Evolutionary conservation across 352 stramenopile genomes (phyloP), one percentile per base, ranked within the genome.

Genomic region (Globisporangium abappressorium): DNA sequence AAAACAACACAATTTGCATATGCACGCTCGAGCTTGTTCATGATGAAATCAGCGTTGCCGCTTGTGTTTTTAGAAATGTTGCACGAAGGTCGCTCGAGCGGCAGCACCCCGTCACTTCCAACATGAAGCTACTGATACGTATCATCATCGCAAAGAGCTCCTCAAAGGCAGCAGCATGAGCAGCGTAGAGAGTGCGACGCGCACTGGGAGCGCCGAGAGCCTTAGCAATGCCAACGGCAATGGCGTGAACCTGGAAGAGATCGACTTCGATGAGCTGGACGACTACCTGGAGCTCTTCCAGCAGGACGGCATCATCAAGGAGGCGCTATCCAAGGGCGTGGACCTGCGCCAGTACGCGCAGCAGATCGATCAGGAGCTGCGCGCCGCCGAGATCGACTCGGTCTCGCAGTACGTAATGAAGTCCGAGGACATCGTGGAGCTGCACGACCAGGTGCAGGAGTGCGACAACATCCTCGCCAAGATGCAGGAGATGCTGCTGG

Each of bases 401-500:
- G 85, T 97, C 8, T 80, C 84, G 47, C 88, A 96, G 70, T 97
- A 97, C 72, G 88, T 98, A 15, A 70, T 90, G 64, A 90, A 97
- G 67, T 84, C 90, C 41, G 78, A 78, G n/a, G 86, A 98, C 74
- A 96, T 99, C 68, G 85, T 92, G 26, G 83, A 91, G 64, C 75
- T 99, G 55, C 92, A 98, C 66, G 83, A 95, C 59, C 89, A 99
- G 70, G 93, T 99, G 54, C 91, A 98, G 70, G 87, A 93, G 59
- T 99, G 97, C 78, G 97, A 99, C 80, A 91, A 94, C 71, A 95
- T 99, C 65, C 85, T 99, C 53, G 93, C 90, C 22, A 89, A 92
- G 54, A 97, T 99, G 89, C 96, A 99, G 74, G 96, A 98, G 82
- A 98, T 99, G 92, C 76, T 99, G 46, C 76, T 99, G 26, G 97